Base-by-base conservation (phyloP, 345 rosid genomes). In the Jatropha curcas region DNA sequence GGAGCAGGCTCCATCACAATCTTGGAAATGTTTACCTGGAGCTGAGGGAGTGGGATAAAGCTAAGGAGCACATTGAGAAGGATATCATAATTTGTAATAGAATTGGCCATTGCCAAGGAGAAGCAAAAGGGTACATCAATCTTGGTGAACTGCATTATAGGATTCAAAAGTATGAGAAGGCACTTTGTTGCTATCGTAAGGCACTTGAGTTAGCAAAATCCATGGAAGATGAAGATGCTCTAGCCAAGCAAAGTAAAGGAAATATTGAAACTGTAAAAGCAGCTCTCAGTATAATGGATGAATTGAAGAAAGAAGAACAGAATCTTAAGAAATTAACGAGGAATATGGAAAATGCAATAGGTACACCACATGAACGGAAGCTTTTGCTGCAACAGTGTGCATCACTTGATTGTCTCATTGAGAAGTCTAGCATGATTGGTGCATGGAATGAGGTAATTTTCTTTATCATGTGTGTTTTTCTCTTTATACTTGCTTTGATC, bases 111-210 rank as follows among this genome's bases (percentile, higher is more conserved):
- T 13, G 75, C 65, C 91, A 91, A 80, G 99, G 98, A 62, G 97
- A 92, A 86, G 98, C 99, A 52, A 95, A 95, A 75, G 99, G 97
- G 60, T 92, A 87, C 65, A 90, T 95, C 63, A 95, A 92, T 84
- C 99, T 95, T 24, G 99, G 97, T 37, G 97, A 92, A 71, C 70
- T 89, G 80, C 93, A 90, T 68, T 81, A 88, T 72, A 91, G 82
- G 79, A 84, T 80, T 66, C 94, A 92, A 64, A 90, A 84, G 83
- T 92, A 95, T 63, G 90, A 90, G 4, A 84, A 91, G 27, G 99
- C 97, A 27, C 78, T 82, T 60, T 73, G 62, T 61, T 92, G 98
- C 84, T 95, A 92, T 76, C 83, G 85, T 59, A 95, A 82, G 76
- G 97, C 98, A 17, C 84, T 84, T 71, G 80, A 78, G 37, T 85